Evolutionary conservation across 176 grass and related monocot genomes (phyloP).

Genomic region (Calamus simplicifolius): DNA sequence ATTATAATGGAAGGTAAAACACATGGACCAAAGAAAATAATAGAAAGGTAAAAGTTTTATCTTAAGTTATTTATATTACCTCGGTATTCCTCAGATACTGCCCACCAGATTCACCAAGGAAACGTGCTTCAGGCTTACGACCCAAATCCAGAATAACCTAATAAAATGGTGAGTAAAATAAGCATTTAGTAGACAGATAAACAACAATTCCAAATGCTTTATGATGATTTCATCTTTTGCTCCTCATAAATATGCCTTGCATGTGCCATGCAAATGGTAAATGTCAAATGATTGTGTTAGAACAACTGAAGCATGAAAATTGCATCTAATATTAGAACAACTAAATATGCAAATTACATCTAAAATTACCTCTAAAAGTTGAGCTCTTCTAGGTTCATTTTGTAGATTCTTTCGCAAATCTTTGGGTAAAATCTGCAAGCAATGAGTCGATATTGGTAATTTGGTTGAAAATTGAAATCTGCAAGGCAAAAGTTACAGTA

Average conservation of each 20-base stretch:
- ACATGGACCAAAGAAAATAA: no score
- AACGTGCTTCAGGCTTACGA: constrained; percentile 85
- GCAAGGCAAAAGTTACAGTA: not conserved
- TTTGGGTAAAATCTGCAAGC: constrained; percentile 69
- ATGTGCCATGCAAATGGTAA: no score
- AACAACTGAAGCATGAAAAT: no score
- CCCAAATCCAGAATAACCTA: constrained; percentile 95
- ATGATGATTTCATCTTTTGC: no score
- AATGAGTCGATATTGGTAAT: not conserved
- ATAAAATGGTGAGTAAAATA: constrained; percentile 5
- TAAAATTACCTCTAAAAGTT: constrained; percentile 68
- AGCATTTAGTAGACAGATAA: not conserved
- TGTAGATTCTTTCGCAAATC: constrained; percentile 69
- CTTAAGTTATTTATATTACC: constrained; percentile 27
- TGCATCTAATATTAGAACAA: no score
- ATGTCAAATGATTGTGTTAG: no score
- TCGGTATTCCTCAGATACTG: constrained; percentile 80
- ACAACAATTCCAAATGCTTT: no score
- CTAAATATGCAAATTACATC: no score
- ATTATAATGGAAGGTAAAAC: no score
- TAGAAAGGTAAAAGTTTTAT: no score
- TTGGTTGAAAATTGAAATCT: not conserved
- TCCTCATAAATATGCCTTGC: no score
- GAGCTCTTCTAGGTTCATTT: constrained; percentile 81
- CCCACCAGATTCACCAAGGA: constrained; percentile 74